Percentiles rank a stretch among this genome's conserved stretches.
Evolutionary conservation across 73 alveolate genomes (phyloP).

Genomic region (Tetrahymena malaccensis): DNA sequence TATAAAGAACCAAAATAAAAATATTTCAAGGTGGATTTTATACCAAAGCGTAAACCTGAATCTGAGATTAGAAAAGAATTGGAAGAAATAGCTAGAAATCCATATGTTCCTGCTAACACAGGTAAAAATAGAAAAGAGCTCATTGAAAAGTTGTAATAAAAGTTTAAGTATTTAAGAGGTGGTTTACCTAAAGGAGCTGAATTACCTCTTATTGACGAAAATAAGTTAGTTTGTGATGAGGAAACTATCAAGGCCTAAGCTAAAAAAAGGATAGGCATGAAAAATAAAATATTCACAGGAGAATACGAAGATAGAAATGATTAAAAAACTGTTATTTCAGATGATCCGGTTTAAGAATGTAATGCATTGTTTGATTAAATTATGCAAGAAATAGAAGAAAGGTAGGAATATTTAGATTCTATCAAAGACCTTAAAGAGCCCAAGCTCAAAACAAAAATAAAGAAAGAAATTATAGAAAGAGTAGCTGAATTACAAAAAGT

Average conservation of each 20-base stretch:
- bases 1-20: conserved; percentile 14
- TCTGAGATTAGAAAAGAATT: conserved; percentile 55
- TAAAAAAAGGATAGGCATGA: conserved; percentile 10
- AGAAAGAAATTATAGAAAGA: conserved; percentile 60
- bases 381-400: conserved; percentile 58
- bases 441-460: conserved; percentile 34
- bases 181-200: conserved; percentile 47
- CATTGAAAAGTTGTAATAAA: conserved; percentile 44
- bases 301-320: conserved; percentile 5
- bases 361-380: conserved; percentile 42
- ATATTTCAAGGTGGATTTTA: conserved; percentile 52
- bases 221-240: conserved; percentile 3
- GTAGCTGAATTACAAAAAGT: conserved; percentile 58
- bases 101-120: conserved; percentile 42
- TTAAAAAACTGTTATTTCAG: conserved; percentile 12
- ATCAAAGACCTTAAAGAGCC: conserved; percentile 29
- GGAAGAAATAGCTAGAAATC: conserved; percentile 33
- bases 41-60: conserved; percentile 49
- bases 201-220: conserved; percentile 28
- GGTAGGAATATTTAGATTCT: conserved; percentile 46
- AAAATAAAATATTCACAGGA: conserved; percentile 23
- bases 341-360: conserved; percentile 41
- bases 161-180: conserved; percentile 45
- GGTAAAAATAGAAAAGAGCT: conserved; percentile 47
- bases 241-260: conserved; percentile 10